Base-by-base conservation (phyloP, 306 rosid species). In the Amphicarpaea edgeworthii region DNA sequence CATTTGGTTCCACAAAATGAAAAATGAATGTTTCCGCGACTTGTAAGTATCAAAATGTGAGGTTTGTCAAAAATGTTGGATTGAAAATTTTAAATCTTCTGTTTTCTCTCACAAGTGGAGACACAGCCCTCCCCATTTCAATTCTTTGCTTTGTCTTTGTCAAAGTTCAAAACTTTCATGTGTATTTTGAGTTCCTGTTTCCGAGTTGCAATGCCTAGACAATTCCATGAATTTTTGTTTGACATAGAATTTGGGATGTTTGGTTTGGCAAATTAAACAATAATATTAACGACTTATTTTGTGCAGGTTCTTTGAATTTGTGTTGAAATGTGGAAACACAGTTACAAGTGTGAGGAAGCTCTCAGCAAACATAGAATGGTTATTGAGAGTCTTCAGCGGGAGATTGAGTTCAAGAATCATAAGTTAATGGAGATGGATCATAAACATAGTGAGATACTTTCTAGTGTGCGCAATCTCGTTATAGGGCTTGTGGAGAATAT, bases 401-500 rank as follows among this genome's bases (percentile, higher is more conserved):
- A 77, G 26, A 42, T 82, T 72, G 77, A 72, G 16, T 11, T 15
- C 40, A 77, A 73, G 54, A 43, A 59, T 43, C 62, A 58, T 1
- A 72, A 30, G 80, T 59, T 82, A 59, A 14, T 20, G 12, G 86
- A 82, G 42, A 67, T 72, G 73, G 83, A 82, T 68, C 40, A 30
- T 20, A 58, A 58, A 34, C 40, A 72, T 58, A 21, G 42, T 3
- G 72, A 66, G 37, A 58, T 65, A 12, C 19, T 47, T 58, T 53
- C 67, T 10, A 5, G 16, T 9, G 14, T 66, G 60, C 28, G 42
- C 24, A 72, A 2, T 65, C 75, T 66, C 30, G 3, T 82, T 28
- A 16, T 67, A 32, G 67, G 73, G 60, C 83, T 77, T 67, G 45
- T 20, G 1, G 61, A 64, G 24, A 59, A 47, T 3, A 58, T 65